Conservation (phyloP, 495 filamentous ascomycete genomes). For the Tuber aestivum region DNA sequence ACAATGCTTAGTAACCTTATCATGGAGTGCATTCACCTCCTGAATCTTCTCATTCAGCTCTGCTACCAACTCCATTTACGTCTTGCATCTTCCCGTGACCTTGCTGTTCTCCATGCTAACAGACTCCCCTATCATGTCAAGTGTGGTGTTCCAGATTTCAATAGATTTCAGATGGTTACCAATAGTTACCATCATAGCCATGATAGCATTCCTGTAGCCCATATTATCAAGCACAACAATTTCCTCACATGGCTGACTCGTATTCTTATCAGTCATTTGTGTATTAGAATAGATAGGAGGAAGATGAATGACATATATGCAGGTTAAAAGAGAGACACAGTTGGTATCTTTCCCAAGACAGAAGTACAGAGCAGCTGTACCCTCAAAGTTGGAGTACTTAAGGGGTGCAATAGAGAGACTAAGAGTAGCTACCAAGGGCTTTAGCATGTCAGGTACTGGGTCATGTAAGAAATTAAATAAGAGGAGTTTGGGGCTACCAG, state of each 20-base stretch:
- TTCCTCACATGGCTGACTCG: neutral
- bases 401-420: conserved; percentile 20
- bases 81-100: neutral
- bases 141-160: neutral
- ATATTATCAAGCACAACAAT: neutral
- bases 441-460: conserved; percentile 8
- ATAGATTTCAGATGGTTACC: neutral
- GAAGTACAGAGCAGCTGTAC: neutral
- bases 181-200: neutral
- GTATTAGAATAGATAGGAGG: neutral
- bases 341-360: neutral
- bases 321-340: neutral
- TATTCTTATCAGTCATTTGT: neutral
- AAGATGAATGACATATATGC: neutral
- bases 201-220: neutral
- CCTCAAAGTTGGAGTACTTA: conserved; percentile 10
- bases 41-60: neutral
- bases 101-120: neutral
- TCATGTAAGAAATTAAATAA: conserved; percentile 7
- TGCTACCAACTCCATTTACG: neutral
- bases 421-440: conserved; percentile 6
- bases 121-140: neutral
- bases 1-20: conserved; percentile 10
- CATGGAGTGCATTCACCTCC: conserved; percentile 11
- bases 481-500: no score